A percentile compares a stretch with the other conserved stretches of the same genome.
Conservation (phyloP, 176 grass and related monocot species). For the Tillandsia fasciculata region DNA sequence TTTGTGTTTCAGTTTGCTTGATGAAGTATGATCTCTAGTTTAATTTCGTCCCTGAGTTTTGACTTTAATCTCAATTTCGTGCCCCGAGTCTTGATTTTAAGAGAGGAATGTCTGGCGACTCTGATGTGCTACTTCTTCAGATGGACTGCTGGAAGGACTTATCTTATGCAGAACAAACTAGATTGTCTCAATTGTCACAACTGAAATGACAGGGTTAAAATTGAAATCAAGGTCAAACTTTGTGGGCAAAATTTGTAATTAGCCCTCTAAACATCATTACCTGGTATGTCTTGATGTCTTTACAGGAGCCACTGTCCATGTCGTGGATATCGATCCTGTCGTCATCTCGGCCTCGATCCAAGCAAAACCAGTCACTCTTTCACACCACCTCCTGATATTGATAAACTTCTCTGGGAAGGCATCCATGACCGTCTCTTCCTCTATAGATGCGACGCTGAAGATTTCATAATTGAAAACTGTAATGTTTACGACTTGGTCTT, state of each 20-base stretch:
- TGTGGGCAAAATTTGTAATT: no score
- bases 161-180: neutral
- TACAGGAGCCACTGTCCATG: slow-evolving; percentile 61
- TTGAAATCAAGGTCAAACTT: no score
- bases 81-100: no score
- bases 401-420: slow-evolving; percentile 47
- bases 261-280: slow-evolving; percentile 8
- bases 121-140: neutral
- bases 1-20: no score
- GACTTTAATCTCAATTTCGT: no score
- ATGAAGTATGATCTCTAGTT: no score
- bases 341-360: slow-evolving; percentile 59
- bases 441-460: slow-evolving; percentile 47
- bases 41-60: no score
- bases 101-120: neutral
- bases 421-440: slow-evolving; percentile 49
- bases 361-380: slow-evolving; percentile 17
- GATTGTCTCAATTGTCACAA: neutral
- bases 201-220: no score
- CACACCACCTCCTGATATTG: slow-evolving; percentile 15
- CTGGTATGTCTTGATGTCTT: slow-evolving; percentile 7
- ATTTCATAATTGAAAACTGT: slow-evolving; percentile 33
- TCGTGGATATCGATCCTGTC: slow-evolving; percentile 88
- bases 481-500: slow-evolving; percentile 70
- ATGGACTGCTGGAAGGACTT: no score